phyloP scores from a whole-genome alignment of 2,329 filamentous ascomycete genomes.

The Trichoderma sp. region DNA sequence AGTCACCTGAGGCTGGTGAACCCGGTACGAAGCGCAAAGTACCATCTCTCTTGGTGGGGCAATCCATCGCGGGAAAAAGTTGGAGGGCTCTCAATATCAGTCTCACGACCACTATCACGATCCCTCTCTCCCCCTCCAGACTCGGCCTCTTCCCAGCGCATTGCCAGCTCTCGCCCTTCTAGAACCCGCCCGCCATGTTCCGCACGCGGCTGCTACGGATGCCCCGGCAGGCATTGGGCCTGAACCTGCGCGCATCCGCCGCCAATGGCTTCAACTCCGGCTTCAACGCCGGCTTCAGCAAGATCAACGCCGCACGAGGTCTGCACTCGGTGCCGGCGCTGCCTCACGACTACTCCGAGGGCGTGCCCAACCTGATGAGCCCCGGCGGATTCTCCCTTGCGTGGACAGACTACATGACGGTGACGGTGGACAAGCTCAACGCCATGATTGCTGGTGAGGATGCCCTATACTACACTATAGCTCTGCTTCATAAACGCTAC shows the following conservation, averaged over 20 bases:
- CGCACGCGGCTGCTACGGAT: slow-evolving; percentile 54
- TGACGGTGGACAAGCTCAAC: slow-evolving; percentile 75
- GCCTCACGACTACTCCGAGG: slow-evolving; percentile 45
- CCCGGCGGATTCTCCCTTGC: slow-evolving; percentile 67
- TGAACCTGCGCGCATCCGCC: slow-evolving; percentile 35
- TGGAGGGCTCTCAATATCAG: neutral
- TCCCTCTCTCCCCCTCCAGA: neutral
- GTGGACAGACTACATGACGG: slow-evolving; percentile 77
- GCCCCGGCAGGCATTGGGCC: slow-evolving; percentile 41
- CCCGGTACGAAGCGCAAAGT: neutral
- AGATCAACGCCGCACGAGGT: slow-evolving; percentile 32
- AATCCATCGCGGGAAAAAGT: slow-evolving; percentile 16
- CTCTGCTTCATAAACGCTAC: neutral
- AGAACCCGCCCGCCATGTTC: slow-evolving; percentile 40
- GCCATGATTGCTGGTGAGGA: slow-evolving; percentile 64
- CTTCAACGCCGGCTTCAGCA: neutral
- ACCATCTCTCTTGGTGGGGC: slow-evolving; percentile 1
- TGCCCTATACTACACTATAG: slow-evolving; percentile 22
- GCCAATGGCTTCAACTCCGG: slow-evolving; percentile 17
- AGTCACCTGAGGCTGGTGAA: neutral
- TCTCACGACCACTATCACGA: neutral
- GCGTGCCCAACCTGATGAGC: slow-evolving; percentile 69
- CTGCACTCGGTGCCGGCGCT: slow-evolving; percentile 47
- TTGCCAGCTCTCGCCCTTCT: neutral
- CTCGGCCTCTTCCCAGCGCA: neutral